These are phyloP conservation scores for Asterella californica DNA, from an alignment of 225 moss, liverwort and hornwort species.

Conservation along the genomic window DNA sequence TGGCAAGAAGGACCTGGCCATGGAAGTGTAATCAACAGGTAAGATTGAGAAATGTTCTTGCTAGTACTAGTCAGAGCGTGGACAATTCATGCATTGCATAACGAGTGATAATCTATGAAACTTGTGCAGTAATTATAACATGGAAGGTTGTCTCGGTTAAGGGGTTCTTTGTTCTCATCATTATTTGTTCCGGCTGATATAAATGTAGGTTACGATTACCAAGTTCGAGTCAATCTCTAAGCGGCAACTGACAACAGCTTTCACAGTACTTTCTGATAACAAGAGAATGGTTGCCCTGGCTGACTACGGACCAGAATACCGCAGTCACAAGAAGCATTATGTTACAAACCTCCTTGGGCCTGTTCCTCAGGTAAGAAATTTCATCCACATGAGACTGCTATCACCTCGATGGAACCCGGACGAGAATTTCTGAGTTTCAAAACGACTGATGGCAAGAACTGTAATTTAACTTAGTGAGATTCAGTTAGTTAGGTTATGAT, in stretches of 20 bases:
- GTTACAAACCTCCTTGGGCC: neutral
- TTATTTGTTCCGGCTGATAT: neutral
- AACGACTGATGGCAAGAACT: no score
- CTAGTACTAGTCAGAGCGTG: no score
- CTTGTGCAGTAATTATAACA: no score
- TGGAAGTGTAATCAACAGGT: no score
- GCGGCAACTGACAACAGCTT: neutral
- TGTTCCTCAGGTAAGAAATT: neutral
- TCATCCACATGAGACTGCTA: neutral
- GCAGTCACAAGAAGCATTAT: neutral
- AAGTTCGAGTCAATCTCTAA: neutral
- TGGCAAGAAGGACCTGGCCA: no score
- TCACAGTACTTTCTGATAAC: neutral
- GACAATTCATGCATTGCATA: no score
- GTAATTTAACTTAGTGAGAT: no score
- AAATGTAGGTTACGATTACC: neutral
- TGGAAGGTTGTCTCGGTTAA: no score
- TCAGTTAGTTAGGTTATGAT: no score
- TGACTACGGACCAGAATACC: neutral
- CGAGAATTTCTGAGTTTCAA: neutral
- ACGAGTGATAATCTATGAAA: no score
- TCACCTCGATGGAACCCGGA: neutral
- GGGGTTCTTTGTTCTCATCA: no score
- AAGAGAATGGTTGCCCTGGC: neutral
- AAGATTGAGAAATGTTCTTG: no score